Evolutionary conservation across 805 yeast species (phyloP).

Genomic region (Clavispora santaluciae): DNA sequence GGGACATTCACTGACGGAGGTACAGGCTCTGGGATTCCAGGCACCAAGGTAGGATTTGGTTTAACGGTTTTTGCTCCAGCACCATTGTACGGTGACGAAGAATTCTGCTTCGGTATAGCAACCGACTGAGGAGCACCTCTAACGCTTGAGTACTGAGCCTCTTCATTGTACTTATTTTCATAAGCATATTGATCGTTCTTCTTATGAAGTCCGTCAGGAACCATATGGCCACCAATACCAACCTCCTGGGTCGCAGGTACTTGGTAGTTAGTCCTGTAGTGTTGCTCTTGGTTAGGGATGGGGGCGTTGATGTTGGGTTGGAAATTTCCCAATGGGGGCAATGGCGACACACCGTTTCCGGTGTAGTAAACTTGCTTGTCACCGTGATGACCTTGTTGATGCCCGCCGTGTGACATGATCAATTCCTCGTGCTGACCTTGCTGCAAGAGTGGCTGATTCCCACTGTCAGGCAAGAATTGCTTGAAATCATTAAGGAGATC

Average conservation of each 20-base stretch:
- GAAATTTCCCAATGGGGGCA: slow-evolving; percentile 87
- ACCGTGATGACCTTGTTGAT: slow-evolving; percentile 17
- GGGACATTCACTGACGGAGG: slow-evolving; percentile 41
- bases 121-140: slow-evolving; percentile 30
- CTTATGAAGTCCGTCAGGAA: slow-evolving; percentile 7
- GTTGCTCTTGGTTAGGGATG: slow-evolving; percentile 26
- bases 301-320: slow-evolving; percentile 54
- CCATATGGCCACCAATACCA: slow-evolving; percentile 2
- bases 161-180: slow-evolving; percentile 36
- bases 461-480: slow-evolving; percentile 86
- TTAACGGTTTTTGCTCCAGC: slow-evolving; percentile 32
- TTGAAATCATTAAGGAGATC: slow-evolving; percentile 92
- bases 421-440: slow-evolving; percentile 20
- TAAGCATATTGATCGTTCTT: slow-evolving; percentile 24
- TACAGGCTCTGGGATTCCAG: slow-evolving; percentile 83
- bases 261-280: slow-evolving; percentile 17
- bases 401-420: slow-evolving; percentile 16
- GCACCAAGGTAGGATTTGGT: slow-evolving; percentile 63
- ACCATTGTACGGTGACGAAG: slow-evolving; percentile 9
- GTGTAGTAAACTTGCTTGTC: slow-evolving; percentile 13
- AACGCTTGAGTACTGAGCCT: slow-evolving; percentile 46
- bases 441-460: slow-evolving; percentile 32
- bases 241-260: slow-evolving; percentile 6
- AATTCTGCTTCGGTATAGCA: slow-evolving; percentile 5
- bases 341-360: slow-evolving; percentile 37